Base-by-base conservation (phyloP, 2,329 filamentous ascomycete genomes). In the Periconia sp. region DNA sequence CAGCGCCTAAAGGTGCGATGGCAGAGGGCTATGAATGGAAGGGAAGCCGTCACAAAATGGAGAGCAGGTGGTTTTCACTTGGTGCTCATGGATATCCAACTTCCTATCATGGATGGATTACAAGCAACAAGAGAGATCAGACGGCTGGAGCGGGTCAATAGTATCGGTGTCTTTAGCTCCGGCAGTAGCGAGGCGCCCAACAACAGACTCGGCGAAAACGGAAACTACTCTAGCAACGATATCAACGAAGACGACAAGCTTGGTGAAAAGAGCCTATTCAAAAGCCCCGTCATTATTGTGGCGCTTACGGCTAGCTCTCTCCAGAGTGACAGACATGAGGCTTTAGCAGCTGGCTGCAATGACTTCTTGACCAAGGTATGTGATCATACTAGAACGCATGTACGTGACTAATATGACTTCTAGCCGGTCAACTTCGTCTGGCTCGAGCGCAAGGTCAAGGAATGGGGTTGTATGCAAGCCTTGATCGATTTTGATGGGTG, bases 381-480 rank as follows among this genome's bases (percentile, higher is more conserved):
- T 41, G 15, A 11, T 27, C n/a, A 15, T 20, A 20, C 27, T 13
- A 41, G 7, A 41, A 20, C 6, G 11, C n/a, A n/a, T 35, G 31
- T 23, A 46, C 15, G 11, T 33, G 11, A 41, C 14, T 9, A 44
- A 8, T 31, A 60, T 73, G 61, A 74, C 56, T 45, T 47, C 11
- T 69, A 96, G 91, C 94, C 94, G 18, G 93, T 99, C 62, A 96
- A 96, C 72, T 97, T 97, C 70, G 89, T 95, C 55, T 99, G 93
- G 92, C 84, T 99, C 23, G 91, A 97, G 73, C 86, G 93, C 53
- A 99, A 99, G 74, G 92, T 97, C 63, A 97, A 95, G 77, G 94
- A 99, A 80, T 99, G 94, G 94, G 94, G 94, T 52, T 97, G 94
- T 79, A 99, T 99, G 94, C 94, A 97, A 78, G 94, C 94, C 10